Base-by-base conservation (phyloP, 2,329 filamentous ascomycete genomes). In the Penicillium sp. region DNA sequence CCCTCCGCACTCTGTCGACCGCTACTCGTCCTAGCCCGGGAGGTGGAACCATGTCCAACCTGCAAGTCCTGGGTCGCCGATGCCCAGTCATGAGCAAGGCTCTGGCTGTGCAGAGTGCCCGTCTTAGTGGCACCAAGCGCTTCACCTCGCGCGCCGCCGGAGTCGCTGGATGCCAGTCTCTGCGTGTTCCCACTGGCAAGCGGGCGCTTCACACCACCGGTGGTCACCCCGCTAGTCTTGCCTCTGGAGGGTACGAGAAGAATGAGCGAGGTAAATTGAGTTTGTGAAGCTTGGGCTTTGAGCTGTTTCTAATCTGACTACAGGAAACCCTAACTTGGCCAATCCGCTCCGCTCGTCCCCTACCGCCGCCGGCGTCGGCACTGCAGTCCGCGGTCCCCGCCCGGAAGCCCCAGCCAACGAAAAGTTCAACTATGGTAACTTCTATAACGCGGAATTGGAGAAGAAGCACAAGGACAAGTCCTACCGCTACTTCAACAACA, bases 381-480 rank as follows among this genome's bases (percentile, higher is more conserved):
- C 64, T 39, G 57, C 64, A 33, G 52, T 67, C 37, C 59, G 70
- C 41, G 73, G 71, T 17, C 70, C 71, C 35, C 73, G 74, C 45
- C 75, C 77, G 4, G 64, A 71, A 37, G 76, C 77, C 31, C 75
- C 75, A 12, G 66, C 70, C 32, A 63, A 70, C 22, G 65, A 69
- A 52, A 87, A 83, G 64, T 98, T 96, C 71, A 80, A 97, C 71
- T 98, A 98, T 65, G 83, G 95, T 63, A 80, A 70, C 41, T 98
- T 96, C 72, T 98, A 97, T 74, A 75, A 84, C 57, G 75, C 75
- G 54, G 91, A 98, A 70, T 74, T 98, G 60, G 88, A 96, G 62
- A 97, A 96, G 81, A 98, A 98, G 77, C 93, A 95, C 79, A 90
- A 95, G 78, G 93, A 98, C 79, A 97, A 96, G 76, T 96, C 90